phyloP scores from a whole-genome alignment of 2,329 filamentous ascomycete species.

The Pseudogymnoascus sp. region DNA sequence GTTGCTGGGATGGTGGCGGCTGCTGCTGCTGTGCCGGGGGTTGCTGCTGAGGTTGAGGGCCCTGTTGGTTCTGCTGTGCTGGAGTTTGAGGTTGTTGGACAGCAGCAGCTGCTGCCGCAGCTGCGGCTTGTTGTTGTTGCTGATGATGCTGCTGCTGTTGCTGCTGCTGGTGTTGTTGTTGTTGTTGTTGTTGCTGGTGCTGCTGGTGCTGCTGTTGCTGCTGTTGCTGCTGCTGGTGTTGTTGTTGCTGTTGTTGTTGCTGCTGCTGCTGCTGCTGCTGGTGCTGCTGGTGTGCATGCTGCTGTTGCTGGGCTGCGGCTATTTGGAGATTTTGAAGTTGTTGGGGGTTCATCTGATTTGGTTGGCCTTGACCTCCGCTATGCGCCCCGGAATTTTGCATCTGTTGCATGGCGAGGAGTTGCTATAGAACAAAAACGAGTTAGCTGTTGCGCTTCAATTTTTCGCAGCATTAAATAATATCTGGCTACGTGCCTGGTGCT shows the following conservation, averaged over 20 bases:
- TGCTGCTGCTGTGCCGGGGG: constrained; percentile 35
- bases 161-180: constrained; percentile 26
- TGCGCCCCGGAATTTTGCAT: constrained; percentile 36
- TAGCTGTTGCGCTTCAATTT: not conserved
- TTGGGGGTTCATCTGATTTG: constrained; percentile 41
- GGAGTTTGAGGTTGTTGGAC: constrained; percentile 24
- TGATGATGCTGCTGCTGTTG: constrained; percentile 28
- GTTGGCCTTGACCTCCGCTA: constrained; percentile 38
- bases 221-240: constrained; percentile 26
- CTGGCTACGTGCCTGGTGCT: constrained; percentile 11
- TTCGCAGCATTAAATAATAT: not conserved
- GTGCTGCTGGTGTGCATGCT: constrained; percentile 40
- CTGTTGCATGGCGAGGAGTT: constrained; percentile 41
- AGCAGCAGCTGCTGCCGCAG: constrained; percentile 13
- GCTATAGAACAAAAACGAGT: constrained; percentile 16
- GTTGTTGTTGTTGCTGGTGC: constrained; percentile 31
- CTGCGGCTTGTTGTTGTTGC: constrained; percentile 18
- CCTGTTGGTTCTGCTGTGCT: constrained; percentile 33
- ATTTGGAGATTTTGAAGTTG: constrained; percentile 39
- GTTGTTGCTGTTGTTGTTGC: constrained; percentile 31
- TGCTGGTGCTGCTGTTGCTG: constrained; percentile 29
- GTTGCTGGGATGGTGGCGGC: constrained; percentile 29
- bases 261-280: constrained; percentile 34
- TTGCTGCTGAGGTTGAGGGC: constrained; percentile 37
- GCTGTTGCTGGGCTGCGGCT: constrained; percentile 30